Conservation (phyloP, 208 protist genomes). For the Leishmania guyanensis region DNA sequence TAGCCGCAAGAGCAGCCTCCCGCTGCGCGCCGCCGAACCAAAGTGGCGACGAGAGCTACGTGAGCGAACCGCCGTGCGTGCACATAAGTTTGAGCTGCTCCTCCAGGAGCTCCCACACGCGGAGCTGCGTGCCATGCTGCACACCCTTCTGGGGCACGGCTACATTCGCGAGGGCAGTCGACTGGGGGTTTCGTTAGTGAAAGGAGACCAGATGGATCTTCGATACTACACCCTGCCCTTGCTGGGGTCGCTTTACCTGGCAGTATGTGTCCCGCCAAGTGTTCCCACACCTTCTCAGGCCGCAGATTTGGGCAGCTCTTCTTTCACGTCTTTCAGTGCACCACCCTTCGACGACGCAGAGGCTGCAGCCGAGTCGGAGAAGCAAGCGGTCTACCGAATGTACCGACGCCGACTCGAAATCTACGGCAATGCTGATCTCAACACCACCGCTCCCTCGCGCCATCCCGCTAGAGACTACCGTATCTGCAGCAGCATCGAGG, state of each 20-base stretch:
- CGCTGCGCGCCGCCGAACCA: slow-evolving; percentile 39
- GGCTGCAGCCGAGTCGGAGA: slow-evolving; percentile 8
- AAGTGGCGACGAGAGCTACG: slow-evolving; percentile 57
- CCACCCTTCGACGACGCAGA: neutral
- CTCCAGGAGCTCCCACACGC: slow-evolving; percentile 66
- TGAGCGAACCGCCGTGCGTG: slow-evolving; percentile 50
- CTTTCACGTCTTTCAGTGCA: neutral
- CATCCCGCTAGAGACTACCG: neutral
- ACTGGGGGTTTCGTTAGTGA: slow-evolving; percentile 48
- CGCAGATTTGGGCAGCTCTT: neutral
- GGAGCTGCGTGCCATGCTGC: slow-evolving; percentile 41
- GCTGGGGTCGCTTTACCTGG: slow-evolving; percentile 69
- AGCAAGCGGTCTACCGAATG: slow-evolving; percentile 28
- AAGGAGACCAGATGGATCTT: slow-evolving; percentile 62
- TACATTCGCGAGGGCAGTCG: slow-evolving; percentile 41
- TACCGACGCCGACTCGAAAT: slow-evolving; percentile 32
- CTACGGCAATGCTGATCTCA: slow-evolving; percentile 25
- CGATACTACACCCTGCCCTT: slow-evolving; percentile 62
- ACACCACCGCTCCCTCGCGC: slow-evolving; percentile 8
- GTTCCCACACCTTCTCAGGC: neutral
- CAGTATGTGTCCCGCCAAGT: slow-evolving; percentile 19
- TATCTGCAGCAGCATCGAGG: neutral
- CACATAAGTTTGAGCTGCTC: slow-evolving; percentile 81
- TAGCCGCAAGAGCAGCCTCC: slow-evolving; percentile 30
- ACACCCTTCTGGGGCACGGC: slow-evolving; percentile 48